Conservation (phyloP, 2,329 filamentous ascomycete genomes). For the Phymatotrichopsis omnivora region DNA sequence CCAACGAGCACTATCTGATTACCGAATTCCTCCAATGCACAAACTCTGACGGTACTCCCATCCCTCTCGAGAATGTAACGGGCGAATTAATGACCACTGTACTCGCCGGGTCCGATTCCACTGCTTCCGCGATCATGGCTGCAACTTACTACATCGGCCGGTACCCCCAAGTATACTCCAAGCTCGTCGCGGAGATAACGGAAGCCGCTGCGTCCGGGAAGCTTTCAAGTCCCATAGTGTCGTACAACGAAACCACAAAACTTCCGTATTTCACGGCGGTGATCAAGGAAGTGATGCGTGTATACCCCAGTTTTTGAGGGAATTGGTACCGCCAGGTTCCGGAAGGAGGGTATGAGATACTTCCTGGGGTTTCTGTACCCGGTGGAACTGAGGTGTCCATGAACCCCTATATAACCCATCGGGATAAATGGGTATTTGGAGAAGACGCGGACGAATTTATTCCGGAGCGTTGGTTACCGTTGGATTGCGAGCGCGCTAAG, state of each 20-base stretch:
- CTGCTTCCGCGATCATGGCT: constrained; percentile 42
- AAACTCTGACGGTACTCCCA: constrained; percentile 3
- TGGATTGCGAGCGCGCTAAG: constrained; percentile 33
- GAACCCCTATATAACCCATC: constrained; percentile 41
- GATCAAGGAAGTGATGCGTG: constrained; percentile 33
- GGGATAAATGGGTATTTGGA: constrained; percentile 38
- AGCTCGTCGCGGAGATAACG: constrained; percentile 42
- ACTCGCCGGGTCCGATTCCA: constrained; percentile 43
- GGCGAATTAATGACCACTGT: constrained; percentile 27
- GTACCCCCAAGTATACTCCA: constrained; percentile 37
- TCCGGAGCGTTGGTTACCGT: constrained; percentile 40
- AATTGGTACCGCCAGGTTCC: constrained; percentile 31
- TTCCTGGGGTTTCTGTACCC: constrained; percentile 31
- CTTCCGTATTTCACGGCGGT: constrained; percentile 34
- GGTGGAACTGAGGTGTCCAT: constrained; percentile 39
- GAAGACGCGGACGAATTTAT: constrained; percentile 40
- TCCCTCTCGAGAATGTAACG: constrained; percentile 22
- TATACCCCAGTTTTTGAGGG: constrained; percentile 30
- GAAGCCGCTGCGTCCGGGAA: constrained; percentile 25
- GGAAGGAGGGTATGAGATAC: constrained; percentile 32
- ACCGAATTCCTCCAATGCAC: constrained; percentile 5
- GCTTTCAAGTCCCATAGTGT: constrained; percentile 6
- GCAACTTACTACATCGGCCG: constrained; percentile 39
- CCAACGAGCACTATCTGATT: constrained; percentile 6
- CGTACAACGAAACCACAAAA: constrained; percentile 26